Evolutionary conservation across 805 yeast species (phyloP).

Genomic region (Yarrowia sp.): DNA sequence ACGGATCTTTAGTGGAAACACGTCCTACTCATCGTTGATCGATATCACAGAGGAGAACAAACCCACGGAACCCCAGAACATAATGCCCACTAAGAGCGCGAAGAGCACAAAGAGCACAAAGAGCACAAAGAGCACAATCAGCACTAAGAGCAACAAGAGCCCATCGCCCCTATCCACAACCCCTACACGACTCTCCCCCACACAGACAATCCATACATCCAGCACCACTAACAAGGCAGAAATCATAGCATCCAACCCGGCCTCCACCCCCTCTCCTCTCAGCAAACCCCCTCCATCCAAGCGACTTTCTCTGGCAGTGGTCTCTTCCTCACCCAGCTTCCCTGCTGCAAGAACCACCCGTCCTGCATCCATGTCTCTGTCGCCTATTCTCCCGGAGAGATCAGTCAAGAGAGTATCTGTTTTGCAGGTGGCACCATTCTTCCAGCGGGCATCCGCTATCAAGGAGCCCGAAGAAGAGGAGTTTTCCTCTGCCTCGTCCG

Average conservation of each 20-base stretch:
- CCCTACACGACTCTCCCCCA: neutral
- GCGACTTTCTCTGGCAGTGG: neutral
- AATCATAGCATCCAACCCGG: neutral
- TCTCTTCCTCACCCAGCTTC: neutral
- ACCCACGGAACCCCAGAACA: neutral
- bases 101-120: too few relatives aligned
- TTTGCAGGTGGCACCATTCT: neutral
- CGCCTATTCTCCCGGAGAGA: constrained; percentile 6
- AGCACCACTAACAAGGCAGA: neutral
- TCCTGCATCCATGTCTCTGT: constrained; percentile 19
- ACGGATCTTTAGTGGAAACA: neutral
- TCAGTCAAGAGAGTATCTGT: constrained; percentile 2
- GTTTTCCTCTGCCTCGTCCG: neutral
- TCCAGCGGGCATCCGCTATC: neutral
- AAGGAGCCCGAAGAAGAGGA: constrained; percentile 8
- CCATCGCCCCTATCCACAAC: neutral
- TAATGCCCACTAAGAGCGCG: too few relatives aligned
- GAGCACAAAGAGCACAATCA: neutral
- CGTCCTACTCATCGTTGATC: constrained; percentile 12
- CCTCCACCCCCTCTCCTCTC: neutral
- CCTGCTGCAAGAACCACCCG: neutral
- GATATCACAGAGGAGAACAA: neutral
- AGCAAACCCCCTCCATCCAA: neutral
- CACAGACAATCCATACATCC: neutral
- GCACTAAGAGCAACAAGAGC: neutral